Evolutionary conservation across 495 filamentous ascomycete species (phyloP), one percentile per base, ranked within the genome.

Genomic region (Daldinia bambusicola): DNA sequence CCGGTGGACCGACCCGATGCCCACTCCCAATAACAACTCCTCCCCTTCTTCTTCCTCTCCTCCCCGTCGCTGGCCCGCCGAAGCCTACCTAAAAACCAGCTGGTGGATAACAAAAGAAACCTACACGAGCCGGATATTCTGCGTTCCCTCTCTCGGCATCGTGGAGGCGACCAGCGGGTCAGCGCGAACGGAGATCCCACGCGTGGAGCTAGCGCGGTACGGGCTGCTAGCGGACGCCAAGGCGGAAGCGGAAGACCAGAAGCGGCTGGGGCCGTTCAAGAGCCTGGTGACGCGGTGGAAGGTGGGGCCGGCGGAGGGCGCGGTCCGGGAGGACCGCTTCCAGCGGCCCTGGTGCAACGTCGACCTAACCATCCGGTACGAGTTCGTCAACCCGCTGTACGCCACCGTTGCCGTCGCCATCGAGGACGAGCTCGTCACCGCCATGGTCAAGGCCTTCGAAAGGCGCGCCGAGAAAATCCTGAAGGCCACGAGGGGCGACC

Each of bases 371-470:
- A 88, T 99, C 67, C 85, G 88, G 68, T 97, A 93, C 76, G 84
- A 87, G 81, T 98, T 98, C 77, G 83, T 86, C 70, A 98, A 93
- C 82, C 91, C 94, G 57, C 77, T 94, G 70, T 94, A 97, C 84
- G 89, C 86, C 62, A 87, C 89, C 22, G 79, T 97, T 72, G 95
- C 93, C 79, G 82, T 88, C 57, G 90, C 90, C 30, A 86, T 94
- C 50, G 92, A 92, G 74, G 92, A 92, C 45, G 92, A 91, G 80
- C 90, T 97, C 74, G 95, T 92, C 26, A 87, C 86, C 10, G 82
- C 91, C 57, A 95, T 99, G 94, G 90, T 99, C 74, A 88, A 91
- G 81, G 95, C 95, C 32, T 99, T 98, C 85, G 94, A 97, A 84
- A 86, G 85, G 82, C 84, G 92, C 76, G 92, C 92, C 43, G 82